These are phyloP conservation scores for Aspergillus sparsus DNA, from an alignment of 495 filamentous ascomycete species.

Conservation along the genomic window DNA sequence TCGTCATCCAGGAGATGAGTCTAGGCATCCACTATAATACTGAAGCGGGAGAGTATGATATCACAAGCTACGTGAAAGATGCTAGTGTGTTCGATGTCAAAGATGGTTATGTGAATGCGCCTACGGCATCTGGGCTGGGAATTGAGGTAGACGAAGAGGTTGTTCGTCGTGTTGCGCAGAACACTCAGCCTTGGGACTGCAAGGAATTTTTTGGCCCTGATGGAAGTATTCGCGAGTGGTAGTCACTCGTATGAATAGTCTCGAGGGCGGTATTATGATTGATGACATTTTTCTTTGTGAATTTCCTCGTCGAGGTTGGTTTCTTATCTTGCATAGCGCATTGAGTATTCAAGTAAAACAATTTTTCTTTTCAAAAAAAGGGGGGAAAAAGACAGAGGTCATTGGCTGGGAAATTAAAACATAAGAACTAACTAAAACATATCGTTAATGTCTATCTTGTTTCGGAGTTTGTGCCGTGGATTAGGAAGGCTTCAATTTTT, in stretches of 20 bases:
- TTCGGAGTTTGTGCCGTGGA: background rate
- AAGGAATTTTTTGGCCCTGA: constrained; percentile 71
- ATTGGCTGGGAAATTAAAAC: background rate
- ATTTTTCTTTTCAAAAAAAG: constrained; percentile 1
- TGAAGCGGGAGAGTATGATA: constrained; percentile 60
- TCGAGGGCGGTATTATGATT: background rate
- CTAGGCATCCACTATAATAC: constrained; percentile 78
- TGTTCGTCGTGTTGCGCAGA: constrained; percentile 56
- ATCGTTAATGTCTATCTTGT: background rate
- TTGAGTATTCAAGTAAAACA: background rate
- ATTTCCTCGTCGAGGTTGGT: constrained; percentile 4
- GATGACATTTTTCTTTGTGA: background rate
- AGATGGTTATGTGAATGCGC: constrained; percentile 65
- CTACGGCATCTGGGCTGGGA: constrained; percentile 65
- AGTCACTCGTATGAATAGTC: constrained; percentile 11
- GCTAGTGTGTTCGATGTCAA: constrained; percentile 61
- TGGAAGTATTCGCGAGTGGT: constrained; percentile 75
- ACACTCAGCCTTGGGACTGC: constrained; percentile 55
- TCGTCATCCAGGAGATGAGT: constrained; percentile 81
- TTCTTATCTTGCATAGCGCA: constrained; percentile 20
- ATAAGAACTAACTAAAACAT: background rate
- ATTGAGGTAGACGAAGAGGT: constrained; percentile 73
- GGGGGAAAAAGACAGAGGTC: background rate
- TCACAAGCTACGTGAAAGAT: constrained; percentile 68
- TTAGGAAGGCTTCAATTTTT: too few relatives aligned